Percentiles rank a stretch among this genome's conserved stretches.
phyloP scores from a whole-genome alignment of 768 basidiomycete genomes.

The Leccinum imitatum region DNA sequence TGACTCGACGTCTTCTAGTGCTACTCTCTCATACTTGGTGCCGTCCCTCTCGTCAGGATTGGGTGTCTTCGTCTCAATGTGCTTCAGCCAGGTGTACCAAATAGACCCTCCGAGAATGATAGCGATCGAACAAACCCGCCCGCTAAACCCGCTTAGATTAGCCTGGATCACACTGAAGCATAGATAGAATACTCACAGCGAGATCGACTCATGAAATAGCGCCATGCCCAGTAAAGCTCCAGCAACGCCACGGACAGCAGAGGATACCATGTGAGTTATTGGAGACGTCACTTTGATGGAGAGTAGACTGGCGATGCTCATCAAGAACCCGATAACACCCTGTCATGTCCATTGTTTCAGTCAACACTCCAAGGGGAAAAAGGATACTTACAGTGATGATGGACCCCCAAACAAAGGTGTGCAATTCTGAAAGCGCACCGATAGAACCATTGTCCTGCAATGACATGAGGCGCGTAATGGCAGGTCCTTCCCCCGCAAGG shows the following conservation, averaged over 20 bases:
- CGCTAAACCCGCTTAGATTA: slow-evolving; percentile 42
- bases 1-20: slow-evolving; percentile 62
- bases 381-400: slow-evolving; percentile 61
- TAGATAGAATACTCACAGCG: slow-evolving; percentile 50
- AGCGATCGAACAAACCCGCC: slow-evolving; percentile 76
- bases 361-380: background rate
- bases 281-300: slow-evolving; percentile 98
- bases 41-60: slow-evolving; percentile 30
- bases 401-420: slow-evolving; percentile 78
- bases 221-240: slow-evolving; percentile 82
- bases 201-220: slow-evolving; percentile 80
- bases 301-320: slow-evolving; percentile 89
- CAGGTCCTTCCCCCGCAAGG: slow-evolving; percentile 72
- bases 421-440: slow-evolving; percentile 46
- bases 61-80: slow-evolving; percentile 56
- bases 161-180: background rate
- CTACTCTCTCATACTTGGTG: slow-evolving; percentile 56
- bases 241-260: slow-evolving; percentile 91
- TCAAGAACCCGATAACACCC: slow-evolving; percentile 89
- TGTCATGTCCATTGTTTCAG: slow-evolving; percentile 27
- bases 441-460: slow-evolving; percentile 40
- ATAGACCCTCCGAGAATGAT: slow-evolving; percentile 81
- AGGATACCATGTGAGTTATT: slow-evolving; percentile 96
- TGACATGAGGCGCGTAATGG: slow-evolving; percentile 59
- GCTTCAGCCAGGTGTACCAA: slow-evolving; percentile 88